These are phyloP conservation scores for Arthromyces matolae DNA, from an alignment of 768 basidiomycete species.

Conservation along the genomic window DNA sequence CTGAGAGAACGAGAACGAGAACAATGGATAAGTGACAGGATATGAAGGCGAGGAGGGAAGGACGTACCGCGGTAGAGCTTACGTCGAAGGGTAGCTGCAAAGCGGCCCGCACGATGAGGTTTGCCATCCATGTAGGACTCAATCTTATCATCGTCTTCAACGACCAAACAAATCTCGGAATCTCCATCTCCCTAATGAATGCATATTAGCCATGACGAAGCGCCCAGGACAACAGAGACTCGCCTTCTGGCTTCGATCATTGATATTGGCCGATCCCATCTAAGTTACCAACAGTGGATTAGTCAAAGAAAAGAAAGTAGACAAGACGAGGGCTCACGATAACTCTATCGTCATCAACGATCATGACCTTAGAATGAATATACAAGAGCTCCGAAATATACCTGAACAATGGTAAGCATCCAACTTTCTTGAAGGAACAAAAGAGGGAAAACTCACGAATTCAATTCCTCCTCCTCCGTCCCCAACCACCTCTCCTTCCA, in stretches of 20 bases:
- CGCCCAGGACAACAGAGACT: constrained; percentile 4
- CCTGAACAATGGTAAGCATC: constrained; percentile 29
- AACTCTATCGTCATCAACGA: constrained; percentile 87
- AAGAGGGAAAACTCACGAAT: constrained; percentile 51
- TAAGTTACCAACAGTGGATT: no score
- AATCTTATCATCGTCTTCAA: constrained; percentile 84
- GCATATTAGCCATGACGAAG: no score
- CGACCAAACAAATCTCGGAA: constrained; percentile 90
- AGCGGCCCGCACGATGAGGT: constrained; percentile 67
- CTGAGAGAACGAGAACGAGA: no score
- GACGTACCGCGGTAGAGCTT: constrained; percentile 72
- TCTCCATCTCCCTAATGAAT: constrained; percentile 95
- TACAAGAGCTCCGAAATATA: constrained; percentile 81
- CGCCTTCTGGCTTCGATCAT: constrained; percentile 81
- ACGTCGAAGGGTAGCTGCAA: constrained; percentile 81
- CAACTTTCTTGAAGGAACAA: constrained; percentile 12
- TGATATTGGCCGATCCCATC: constrained; percentile 94
- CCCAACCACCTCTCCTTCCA: constrained; percentile 85
- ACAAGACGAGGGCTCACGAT: constrained; percentile 80
- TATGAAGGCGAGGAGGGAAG: constrained; percentile 10
- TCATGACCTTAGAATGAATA: constrained; percentile 90
- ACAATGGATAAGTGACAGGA: no score
- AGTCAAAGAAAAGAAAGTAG: no score
- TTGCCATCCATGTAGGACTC: constrained; percentile 74
- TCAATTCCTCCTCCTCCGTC: constrained; percentile 74